Evolutionary conservation across 768 basidiomycete genomes (phyloP), one percentile per base, ranked within the genome.

Genomic region (Termitomyces titanicus): DNA sequence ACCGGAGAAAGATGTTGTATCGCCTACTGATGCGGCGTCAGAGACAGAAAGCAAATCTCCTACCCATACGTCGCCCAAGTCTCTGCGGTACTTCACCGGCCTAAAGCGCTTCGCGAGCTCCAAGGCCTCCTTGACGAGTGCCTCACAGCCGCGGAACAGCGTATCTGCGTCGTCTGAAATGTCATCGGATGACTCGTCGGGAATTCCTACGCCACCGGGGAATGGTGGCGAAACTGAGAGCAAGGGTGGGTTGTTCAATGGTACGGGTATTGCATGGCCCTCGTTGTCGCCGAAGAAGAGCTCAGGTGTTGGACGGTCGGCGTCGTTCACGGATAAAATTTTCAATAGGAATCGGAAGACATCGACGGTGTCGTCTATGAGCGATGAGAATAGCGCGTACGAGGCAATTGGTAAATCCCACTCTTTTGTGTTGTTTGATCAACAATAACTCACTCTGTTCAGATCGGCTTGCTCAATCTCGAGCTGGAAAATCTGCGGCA

Each of bases 161-260:
- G 72, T 81, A 50, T 86, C 84, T 24, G 69, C 72, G 20, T 80
- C 79, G 1, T 84, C 83, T 2, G 81, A 83, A 59, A 68, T 84
- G 52, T 88, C 86, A 0, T 86, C 84, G 6, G 87, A 89, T 59
- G 86, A 88, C 61, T 86, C 85, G 24, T 76, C 76, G 31, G 71
- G 78, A 20, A 77, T 85, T n/a, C 70, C 76, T 6, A 86, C 83
- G 18, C 86, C 86, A 27, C 78, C 84, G 7, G 73, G 84, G 56
- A 67, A 72, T 62, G 67, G 72, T 56, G 35, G 35, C 15, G 55
- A 50, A 15, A 22, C 22, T 17, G 48, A 44, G 24, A 34, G 27
- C 1, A 43, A 33, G 20, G 31, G 17, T 22, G 55, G 40, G n/a
- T 35, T 54, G 13, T 55, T 45, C 15, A 63, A 69, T 57, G 68